phyloP scores from a whole-genome alignment of 495 filamentous ascomycete genomes.

The Xylaria telfairii region DNA sequence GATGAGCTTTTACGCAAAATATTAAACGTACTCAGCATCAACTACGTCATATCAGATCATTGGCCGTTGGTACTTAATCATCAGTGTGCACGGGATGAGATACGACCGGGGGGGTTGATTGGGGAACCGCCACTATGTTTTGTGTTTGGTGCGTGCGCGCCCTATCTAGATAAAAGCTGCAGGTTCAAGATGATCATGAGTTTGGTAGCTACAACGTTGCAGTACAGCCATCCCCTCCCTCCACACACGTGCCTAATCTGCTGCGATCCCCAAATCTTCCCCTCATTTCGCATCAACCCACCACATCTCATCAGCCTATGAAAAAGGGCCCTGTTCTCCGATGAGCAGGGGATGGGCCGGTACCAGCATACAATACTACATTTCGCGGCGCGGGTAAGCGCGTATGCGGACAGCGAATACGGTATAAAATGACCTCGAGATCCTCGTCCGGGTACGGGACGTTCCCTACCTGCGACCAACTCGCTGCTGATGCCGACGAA shows the following conservation, averaged over 20 bases:
- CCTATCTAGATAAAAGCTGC: neutral
- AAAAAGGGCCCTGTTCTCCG: constrained; percentile 1
- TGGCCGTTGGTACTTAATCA: neutral
- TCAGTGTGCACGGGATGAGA: neutral
- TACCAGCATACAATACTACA: neutral
- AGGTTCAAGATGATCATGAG: neutral
- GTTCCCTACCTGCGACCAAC: constrained; percentile 7
- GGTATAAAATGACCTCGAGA: constrained; percentile 21
- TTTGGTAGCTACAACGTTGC: constrained; percentile 24
- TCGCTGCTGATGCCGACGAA: neutral
- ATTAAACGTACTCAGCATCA: neutral
- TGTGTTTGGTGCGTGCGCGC: neutral
- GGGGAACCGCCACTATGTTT: too few species aligned
- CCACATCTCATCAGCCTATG: constrained; percentile 23
- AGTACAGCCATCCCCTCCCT: neutral
- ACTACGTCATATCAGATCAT: neutral
- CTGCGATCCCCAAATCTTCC: constrained; percentile 2
- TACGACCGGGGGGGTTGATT: too few species aligned
- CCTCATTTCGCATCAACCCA: constrained; percentile 12
- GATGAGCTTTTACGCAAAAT: neutral
- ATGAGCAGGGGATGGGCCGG: constrained; percentile 1
- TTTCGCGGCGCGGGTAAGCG: neutral
- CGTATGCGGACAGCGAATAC: constrained; percentile 1
- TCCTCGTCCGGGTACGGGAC: constrained; percentile 24
- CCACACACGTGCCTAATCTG: neutral